A percentile compares a stretch with the other conserved stretches of the same genome.
These are phyloP conservation scores for Lactuca sativa DNA, from an alignment of 129 eudicot species.

Conservation along the genomic window DNA sequence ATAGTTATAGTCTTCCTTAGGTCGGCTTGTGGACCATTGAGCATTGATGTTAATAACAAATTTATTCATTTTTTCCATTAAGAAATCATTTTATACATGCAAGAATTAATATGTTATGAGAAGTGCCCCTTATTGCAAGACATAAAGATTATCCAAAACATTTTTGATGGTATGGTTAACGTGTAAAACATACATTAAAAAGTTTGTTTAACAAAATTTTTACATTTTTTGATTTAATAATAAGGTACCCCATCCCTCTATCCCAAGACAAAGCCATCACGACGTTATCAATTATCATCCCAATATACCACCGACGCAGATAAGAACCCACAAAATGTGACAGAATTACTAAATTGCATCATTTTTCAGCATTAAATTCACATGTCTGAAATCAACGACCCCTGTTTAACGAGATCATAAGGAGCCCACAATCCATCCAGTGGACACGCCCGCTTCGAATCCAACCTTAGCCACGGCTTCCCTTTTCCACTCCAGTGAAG, in stretches of 20 bases:
- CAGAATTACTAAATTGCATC: background rate
- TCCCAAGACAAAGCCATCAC: background rate
- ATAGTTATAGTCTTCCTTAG: too few relatives aligned
- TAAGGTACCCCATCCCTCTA: slow-evolving; percentile 2
- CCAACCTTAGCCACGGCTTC: slow-evolving; percentile 90
- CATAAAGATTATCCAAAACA: too few relatives aligned
- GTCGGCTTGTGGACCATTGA: too few relatives aligned
- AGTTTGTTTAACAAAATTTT: too few relatives aligned
- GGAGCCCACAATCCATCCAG: slow-evolving; percentile 92
- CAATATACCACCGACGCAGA: slow-evolving; percentile 12
- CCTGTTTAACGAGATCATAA: slow-evolving; percentile 59
- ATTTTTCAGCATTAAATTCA: slow-evolving; percentile 23
- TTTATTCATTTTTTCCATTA: too few relatives aligned
- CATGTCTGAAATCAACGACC: slow-evolving; percentile 45
- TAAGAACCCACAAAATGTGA: slow-evolving; percentile 1
- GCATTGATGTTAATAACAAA: too few relatives aligned
- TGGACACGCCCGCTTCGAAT: slow-evolving; percentile 71
- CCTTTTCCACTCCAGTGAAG: slow-evolving; percentile 98
- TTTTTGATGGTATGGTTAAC: background rate
- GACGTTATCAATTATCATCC: too few relatives aligned
- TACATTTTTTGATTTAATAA: background rate
- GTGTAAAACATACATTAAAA: background rate
- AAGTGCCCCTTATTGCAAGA: too few relatives aligned
- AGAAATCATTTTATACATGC: too few relatives aligned
- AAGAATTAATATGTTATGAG: too few relatives aligned